Conservation (phyloP, 129 eudicot genomes). For the Escallonia herrerae region DNA sequence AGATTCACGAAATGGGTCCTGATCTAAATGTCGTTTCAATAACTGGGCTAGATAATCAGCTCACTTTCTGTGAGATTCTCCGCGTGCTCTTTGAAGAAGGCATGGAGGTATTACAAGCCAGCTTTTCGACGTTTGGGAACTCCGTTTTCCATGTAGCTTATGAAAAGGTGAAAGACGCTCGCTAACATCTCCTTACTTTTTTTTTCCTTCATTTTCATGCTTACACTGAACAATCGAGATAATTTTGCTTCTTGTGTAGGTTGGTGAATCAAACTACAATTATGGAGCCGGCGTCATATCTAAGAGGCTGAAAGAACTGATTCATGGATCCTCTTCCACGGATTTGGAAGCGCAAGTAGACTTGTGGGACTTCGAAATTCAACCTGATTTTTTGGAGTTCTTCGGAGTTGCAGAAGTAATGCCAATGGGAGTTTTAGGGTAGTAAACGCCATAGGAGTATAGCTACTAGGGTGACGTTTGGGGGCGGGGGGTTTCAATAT, state of each 20-base stretch:
- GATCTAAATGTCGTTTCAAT: conserved; percentile 32
- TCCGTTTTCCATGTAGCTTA: conserved; percentile 36
- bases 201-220: no score
- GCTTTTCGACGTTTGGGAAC: conserved; percentile 26
- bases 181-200: no score
- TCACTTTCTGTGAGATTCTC: conserved; percentile 25
- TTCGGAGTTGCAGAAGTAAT: background rate
- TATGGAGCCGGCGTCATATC: conserved; percentile 13
- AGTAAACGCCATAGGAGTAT: no score
- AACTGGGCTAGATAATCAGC: conserved; percentile 26
- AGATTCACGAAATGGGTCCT: conserved; percentile 37
- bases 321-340: conserved; percentile 16
- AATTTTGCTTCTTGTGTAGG: conserved; percentile 4
- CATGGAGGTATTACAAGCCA: conserved; percentile 40
- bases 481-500: no score
- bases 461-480: no score
- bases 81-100: conserved; percentile 27
- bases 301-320: conserved; percentile 24
- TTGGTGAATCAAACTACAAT: background rate
- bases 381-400: conserved; percentile 14
- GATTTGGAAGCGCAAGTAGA: conserved; percentile 11
- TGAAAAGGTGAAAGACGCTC: conserved; percentile 27
- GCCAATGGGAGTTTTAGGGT: no score
- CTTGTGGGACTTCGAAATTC: conserved; percentile 36
- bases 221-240: no score